Conservation (phyloP, 2,329 filamentous ascomycete genomes). For the Endocalyx cinctus region DNA sequence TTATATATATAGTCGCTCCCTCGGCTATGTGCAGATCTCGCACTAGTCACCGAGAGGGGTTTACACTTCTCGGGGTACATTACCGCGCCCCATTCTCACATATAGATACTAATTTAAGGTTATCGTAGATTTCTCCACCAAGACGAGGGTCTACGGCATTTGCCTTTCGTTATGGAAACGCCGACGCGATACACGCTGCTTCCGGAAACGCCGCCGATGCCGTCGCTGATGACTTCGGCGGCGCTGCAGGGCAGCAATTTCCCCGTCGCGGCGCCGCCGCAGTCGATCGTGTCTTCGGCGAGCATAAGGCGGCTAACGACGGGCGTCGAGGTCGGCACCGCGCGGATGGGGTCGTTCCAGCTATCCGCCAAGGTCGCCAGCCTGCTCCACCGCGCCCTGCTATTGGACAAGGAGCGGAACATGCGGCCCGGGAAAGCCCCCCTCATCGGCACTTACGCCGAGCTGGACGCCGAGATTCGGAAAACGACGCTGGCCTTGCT, state of each 20-base stretch:
- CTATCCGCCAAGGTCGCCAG: conserved; percentile 26
- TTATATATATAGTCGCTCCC: background rate
- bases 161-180: conserved; percentile 28
- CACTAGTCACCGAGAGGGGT: background rate
- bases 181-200: conserved; percentile 23
- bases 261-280: background rate
- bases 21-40: background rate
- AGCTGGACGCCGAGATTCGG: conserved; percentile 25
- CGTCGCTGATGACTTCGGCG: conserved; percentile 4
- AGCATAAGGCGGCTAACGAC: conserved; percentile 13
- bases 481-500: conserved; percentile 21
- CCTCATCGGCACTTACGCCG: conserved; percentile 19
- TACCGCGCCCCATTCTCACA: too few species aligned
- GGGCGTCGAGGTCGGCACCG: conserved; percentile 15
- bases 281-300: background rate
- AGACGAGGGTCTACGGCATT: conserved; percentile 21
- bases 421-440: conserved; percentile 18
- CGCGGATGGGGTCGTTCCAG: conserved; percentile 23
- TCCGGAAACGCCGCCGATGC: conserved; percentile 21
- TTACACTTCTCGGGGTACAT: too few species aligned
- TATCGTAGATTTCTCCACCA: conserved; percentile 26
- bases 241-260: background rate
- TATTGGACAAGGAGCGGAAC: conserved; percentile 23
- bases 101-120: too few species aligned
- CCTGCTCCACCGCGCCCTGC: conserved; percentile 25